phyloP scores from a whole-genome alignment of 1,139 yeast species.

The Casaregolazyma suthepensis region DNA sequence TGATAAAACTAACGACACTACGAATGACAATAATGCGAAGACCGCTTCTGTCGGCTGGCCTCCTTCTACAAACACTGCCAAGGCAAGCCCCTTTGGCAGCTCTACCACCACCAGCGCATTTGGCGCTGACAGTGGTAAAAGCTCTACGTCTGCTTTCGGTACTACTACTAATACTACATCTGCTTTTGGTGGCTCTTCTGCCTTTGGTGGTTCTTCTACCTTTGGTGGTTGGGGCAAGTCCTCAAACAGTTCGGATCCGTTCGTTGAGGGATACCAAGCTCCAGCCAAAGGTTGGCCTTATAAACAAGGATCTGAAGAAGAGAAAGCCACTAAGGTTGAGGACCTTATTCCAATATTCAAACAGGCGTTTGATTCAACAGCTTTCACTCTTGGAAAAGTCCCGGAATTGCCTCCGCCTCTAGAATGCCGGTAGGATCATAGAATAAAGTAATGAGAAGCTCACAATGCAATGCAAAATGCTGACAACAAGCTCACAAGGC shows the following conservation, averaged over 20 bases:
- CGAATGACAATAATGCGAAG: not conserved
- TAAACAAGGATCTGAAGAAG: slow-evolving; percentile 35
- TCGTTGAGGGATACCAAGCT: not conserved
- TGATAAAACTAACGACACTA: not conserved
- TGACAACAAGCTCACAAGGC: too few relatives aligned
- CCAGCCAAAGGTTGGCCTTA: slow-evolving; percentile 11
- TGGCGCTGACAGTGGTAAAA: not conserved
- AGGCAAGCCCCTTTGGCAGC: not conserved
- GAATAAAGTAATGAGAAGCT: not conserved
- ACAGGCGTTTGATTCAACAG: slow-evolving; percentile 45
- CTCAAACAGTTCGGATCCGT: not conserved
- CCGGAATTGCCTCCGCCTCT: slow-evolving; percentile 82
- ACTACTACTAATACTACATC: not conserved
- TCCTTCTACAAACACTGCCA: not conserved
- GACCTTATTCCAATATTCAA: slow-evolving; percentile 41
- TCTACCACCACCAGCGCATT: not conserved
- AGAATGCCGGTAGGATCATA: slow-evolving; percentile 33
- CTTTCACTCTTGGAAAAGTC: slow-evolving; percentile 57
- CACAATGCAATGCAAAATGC: too few relatives aligned
- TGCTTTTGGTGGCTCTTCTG: not conserved
- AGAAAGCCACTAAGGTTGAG: slow-evolving; percentile 30
- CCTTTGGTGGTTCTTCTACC: not conserved
- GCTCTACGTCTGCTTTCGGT: not conserved
- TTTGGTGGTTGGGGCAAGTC: not conserved
- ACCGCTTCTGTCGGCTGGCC: slow-evolving; percentile 2